Base-by-base conservation (phyloP, 805 yeast species). In the Schwanniomyces polymorphus region DNA sequence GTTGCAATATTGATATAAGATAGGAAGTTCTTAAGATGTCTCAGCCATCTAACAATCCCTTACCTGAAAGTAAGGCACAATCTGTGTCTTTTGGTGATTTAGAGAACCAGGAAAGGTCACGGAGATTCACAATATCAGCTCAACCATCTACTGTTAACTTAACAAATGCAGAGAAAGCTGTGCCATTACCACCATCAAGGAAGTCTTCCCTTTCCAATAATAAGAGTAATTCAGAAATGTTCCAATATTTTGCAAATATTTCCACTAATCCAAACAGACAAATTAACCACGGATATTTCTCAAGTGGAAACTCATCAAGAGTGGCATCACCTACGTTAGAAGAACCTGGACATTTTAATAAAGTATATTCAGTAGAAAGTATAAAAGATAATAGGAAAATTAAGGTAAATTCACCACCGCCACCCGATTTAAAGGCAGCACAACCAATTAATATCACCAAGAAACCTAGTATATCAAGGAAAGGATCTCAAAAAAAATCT, bases 111-210 rank as follows among this genome's bases (percentile, higher is more conserved):
- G 78, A 73, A 38, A 59, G 70, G 38, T 56, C 68, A 10, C 54
- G 77, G 41, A 53, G 78, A 27, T 73, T 73, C 55, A 72, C 77
- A 8, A 73, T 73, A 18, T 63, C 71, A 7, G 74, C 78, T 2
- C 75, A 73, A 45, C 78, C 78, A 3, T 71, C 74, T 27, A 47
- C 67, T 7, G 64, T 59, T 8, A 68, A 61, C 43, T 51, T 68
- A 9, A 42, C 60, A 9, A 48, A 38, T 16, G 54, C 45, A 17
- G 53, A 49, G 12, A 38, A 23, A n/a, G 31, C 41, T 7, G 10
- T 27, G 6, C n/a, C 33, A 9, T 14, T 45, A 12, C 26, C 41
- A 16, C 43, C 35, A 12, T 31, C 48, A 10, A 45, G 50, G 27
- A 46, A 49, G 28, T 27, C 53, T 12, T 45, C 51, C 2, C 14